phyloP scores from a whole-genome alignment of 257 asterid genomes.

The Petunia axillaris region DNA sequence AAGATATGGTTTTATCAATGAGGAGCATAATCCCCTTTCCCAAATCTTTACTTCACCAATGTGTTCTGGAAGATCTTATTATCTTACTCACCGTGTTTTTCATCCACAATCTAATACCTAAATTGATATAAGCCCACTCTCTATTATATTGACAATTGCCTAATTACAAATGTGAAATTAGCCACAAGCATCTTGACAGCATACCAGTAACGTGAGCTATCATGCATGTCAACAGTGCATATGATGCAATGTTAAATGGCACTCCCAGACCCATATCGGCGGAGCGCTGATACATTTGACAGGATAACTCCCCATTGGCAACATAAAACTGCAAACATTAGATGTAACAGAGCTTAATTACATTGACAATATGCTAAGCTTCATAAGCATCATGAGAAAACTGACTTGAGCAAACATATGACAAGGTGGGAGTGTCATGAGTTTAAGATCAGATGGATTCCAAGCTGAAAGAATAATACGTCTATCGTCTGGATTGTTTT shows the following conservation, averaged over 20 bases:
- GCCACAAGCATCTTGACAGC: background rate
- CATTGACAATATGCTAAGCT: background rate
- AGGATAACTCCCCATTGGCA: conserved; percentile 44
- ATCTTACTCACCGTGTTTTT: no score
- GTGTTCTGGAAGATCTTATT: no score
- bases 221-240: conserved; percentile 50
- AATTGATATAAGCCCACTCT: no score
- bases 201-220: conserved; percentile 50
- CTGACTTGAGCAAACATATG: conserved; percentile 52
- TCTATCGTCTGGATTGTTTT: conserved; percentile 46
- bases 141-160: no score
- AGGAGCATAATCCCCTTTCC: no score
- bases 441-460: conserved; percentile 50
- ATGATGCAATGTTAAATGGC: conserved; percentile 52
- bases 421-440: conserved; percentile 54
- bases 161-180: no score
- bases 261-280: conserved; percentile 56
- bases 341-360: no score
- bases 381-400: conserved; percentile 22
- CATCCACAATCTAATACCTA: no score
- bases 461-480: conserved; percentile 50
- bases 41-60: no score
- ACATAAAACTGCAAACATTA: conserved; percentile 42
- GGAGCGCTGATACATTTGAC: conserved; percentile 54
- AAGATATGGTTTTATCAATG: no score